phyloP scores from a whole-genome alignment of 1,284 basidiomycete genomes.

The Heterobasidion irregulare region DNA sequence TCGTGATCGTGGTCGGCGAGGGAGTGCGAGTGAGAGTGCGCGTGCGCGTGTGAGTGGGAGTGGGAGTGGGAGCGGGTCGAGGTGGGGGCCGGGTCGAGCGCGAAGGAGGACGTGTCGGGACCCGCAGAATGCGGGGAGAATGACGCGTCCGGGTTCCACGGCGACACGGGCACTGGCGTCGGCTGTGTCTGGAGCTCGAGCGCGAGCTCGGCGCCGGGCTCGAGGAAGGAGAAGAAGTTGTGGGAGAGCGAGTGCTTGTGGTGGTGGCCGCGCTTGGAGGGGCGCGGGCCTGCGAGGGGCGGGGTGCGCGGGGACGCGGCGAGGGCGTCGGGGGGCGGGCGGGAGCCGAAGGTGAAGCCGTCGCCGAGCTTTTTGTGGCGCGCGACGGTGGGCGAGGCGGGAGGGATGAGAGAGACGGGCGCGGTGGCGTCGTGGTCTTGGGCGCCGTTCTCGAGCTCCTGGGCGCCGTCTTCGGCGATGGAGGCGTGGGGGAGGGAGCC shows the following conservation, averaged over 20 bases:
- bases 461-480: constrained; percentile 60
- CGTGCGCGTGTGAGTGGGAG: constrained; percentile 2
- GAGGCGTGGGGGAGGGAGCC: constrained; percentile 50
- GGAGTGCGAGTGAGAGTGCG: too few relatives aligned
- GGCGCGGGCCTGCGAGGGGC: constrained; percentile 22
- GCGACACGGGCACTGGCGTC: constrained; percentile 41
- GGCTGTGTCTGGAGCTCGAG: constrained; percentile 43
- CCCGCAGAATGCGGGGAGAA: constrained; percentile 17
- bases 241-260: constrained; percentile 93
- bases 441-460: constrained; percentile 35
- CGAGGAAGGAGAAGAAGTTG: constrained; percentile 72
- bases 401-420: constrained; percentile 39
- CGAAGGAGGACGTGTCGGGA: constrained; percentile 1
- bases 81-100: not conserved
- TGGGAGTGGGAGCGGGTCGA: not conserved
- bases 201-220: constrained; percentile 21
- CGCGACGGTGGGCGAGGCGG: constrained; percentile 29
- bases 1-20: not conserved
- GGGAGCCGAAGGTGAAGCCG: constrained; percentile 60
- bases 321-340: constrained; percentile 25
- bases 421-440: constrained; percentile 27
- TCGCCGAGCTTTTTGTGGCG: constrained; percentile 32
- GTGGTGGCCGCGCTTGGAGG: constrained; percentile 71
- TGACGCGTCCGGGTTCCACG: constrained; percentile 40
- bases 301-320: constrained; percentile 15